Evolutionary conservation across 2,329 filamentous ascomycete species (phyloP).

Genomic region (Colletotrichum simmondsii): DNA sequence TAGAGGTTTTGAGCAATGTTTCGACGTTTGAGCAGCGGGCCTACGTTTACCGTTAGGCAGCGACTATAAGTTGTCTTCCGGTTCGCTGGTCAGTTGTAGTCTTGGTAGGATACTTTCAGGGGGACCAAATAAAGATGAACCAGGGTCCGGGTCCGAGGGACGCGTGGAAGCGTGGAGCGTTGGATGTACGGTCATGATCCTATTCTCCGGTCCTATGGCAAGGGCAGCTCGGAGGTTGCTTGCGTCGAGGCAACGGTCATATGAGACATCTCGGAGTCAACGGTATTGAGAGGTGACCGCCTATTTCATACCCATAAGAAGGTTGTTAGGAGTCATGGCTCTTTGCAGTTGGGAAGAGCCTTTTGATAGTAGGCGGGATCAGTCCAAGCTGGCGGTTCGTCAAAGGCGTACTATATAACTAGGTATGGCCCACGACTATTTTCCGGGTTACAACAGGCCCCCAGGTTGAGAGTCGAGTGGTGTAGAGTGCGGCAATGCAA

Average conservation of each 20-base stretch:
- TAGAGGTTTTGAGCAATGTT: background rate
- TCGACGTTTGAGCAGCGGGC: background rate
- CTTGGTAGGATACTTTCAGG: background rate
- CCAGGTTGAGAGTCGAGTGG: no score
- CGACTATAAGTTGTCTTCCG: background rate
- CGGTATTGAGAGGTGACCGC: background rate
- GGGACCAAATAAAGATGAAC: background rate
- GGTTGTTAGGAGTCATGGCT: background rate
- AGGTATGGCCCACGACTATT: no score
- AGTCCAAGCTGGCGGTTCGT: no score
- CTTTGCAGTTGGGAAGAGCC: no score
- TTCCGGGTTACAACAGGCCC: no score
- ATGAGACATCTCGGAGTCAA: background rate
- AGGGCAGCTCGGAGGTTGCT: background rate
- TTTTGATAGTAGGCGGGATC: no score
- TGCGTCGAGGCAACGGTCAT: background rate
- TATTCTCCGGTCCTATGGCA: background rate
- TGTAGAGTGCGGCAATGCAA: no score
- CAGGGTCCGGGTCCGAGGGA: background rate
- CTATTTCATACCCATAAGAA: background rate
- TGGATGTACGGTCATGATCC: background rate
- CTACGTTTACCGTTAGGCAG: background rate
- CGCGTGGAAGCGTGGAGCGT: background rate
- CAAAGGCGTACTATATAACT: no score
- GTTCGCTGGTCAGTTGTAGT: background rate